Evolutionary conservation across 2,329 filamentous ascomycete genomes (phyloP).

Genomic region (Pseudogymnoascus sp.): DNA sequence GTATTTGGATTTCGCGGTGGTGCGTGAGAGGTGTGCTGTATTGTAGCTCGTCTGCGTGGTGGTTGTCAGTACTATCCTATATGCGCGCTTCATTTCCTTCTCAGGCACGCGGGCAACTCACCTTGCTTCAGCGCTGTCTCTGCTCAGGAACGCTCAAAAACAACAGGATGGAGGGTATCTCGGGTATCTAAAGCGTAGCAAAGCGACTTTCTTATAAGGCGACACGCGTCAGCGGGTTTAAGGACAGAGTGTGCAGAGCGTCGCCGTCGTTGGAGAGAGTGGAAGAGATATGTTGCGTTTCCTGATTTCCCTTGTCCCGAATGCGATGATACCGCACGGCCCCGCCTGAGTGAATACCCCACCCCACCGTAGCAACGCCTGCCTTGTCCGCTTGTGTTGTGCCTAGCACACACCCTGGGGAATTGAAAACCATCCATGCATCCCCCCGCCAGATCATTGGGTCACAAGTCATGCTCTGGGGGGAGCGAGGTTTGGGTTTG

Average conservation of each 20-base stretch:
- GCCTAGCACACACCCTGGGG: not conserved
- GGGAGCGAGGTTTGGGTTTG: not conserved
- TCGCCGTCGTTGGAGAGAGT: not conserved
- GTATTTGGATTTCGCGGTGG: not conserved
- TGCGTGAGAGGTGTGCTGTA: not conserved
- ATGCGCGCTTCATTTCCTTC: not conserved
- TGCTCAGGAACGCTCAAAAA: not conserved
- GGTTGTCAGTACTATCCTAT: not conserved
- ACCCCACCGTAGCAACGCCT: not conserved
- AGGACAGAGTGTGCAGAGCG: not conserved
- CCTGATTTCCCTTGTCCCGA: not conserved
- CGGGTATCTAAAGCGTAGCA: not conserved
- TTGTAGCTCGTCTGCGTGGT: not conserved
- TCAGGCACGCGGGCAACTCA: not conserved
- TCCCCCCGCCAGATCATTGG: not conserved
- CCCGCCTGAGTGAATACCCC: not conserved
- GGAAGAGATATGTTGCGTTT: not conserved
- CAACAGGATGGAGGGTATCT: not conserved
- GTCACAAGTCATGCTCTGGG: not conserved
- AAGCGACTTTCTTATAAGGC: not conserved
- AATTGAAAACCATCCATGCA: not conserved
- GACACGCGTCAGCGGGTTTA: not conserved
- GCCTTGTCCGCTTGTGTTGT: not conserved
- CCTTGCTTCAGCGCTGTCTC: not conserved
- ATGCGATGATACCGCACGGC: not conserved